Evolutionary conservation across 495 filamentous ascomycete genomes (phyloP).

Genomic region (Penicillium paxilli): DNA sequence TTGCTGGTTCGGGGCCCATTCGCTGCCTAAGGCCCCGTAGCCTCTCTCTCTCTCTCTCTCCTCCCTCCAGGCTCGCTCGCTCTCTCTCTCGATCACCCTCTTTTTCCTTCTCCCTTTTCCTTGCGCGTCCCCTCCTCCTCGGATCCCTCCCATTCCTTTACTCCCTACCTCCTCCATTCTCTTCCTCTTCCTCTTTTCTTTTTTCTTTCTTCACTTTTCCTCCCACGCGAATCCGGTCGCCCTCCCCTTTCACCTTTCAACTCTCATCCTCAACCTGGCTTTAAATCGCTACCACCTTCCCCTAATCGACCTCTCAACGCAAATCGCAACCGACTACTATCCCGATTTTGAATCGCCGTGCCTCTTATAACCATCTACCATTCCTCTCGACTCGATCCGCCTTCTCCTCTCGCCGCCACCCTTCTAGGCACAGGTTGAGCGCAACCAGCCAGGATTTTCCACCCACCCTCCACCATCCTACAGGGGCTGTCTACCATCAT

Average conservation of each 20-base stretch:
- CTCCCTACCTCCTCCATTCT: slow-evolving; percentile 20
- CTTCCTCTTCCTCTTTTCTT: slow-evolving; percentile 24
- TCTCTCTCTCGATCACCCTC: slow-evolving; percentile 27
- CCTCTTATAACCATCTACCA: neutral
- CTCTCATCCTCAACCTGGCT: slow-evolving; percentile 29
- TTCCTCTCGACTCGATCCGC: slow-evolving; percentile 1
- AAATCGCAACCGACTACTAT: slow-evolving; percentile 19
- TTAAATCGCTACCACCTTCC: slow-evolving; percentile 7
- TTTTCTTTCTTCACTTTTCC: slow-evolving; percentile 29
- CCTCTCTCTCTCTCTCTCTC: slow-evolving; percentile 21
- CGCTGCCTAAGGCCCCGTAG: slow-evolving; percentile 30
- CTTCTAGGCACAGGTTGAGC: slow-evolving; percentile 17
- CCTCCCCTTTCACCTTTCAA: slow-evolving; percentile 26
- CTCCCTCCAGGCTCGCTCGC: slow-evolving; percentile 26
- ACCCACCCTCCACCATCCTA: neutral
- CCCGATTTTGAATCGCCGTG: slow-evolving; percentile 19
- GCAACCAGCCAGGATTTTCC: slow-evolving; percentile 22
- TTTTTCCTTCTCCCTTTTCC: slow-evolving; percentile 33
- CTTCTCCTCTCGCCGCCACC: slow-evolving; percentile 7
- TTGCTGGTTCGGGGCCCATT: slow-evolving; percentile 20
- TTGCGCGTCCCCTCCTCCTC: slow-evolving; percentile 30
- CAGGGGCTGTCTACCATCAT: neutral
- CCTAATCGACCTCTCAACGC: slow-evolving; percentile 18
- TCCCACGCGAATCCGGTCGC: slow-evolving; percentile 36
- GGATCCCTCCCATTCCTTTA: slow-evolving; percentile 28